Conservation (phyloP, 306 rosid genomes). For the Ochetophila trinervis region DNA sequence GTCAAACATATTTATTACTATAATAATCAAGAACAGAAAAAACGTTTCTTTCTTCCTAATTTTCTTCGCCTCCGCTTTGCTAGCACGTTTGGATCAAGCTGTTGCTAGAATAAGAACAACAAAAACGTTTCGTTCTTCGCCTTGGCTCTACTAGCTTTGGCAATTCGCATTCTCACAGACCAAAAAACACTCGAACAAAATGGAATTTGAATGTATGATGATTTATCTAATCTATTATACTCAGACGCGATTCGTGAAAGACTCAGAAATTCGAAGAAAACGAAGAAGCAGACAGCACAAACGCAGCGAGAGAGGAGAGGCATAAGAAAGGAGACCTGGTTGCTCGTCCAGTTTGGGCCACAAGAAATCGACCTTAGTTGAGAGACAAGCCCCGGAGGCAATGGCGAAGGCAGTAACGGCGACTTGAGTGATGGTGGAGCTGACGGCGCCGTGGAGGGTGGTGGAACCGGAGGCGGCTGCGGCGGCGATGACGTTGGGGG, state of each 20-base stretch:
- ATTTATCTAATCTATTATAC: no score
- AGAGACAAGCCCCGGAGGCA: slow-evolving; percentile 97
- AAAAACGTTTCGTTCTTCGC: no score
- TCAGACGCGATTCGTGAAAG: no score
- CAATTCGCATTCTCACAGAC: no score
- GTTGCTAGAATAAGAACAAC: no score
- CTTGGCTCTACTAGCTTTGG: no score
- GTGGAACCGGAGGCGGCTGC: slow-evolving; percentile 55
- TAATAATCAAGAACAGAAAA: no score
- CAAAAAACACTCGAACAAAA: background rate
- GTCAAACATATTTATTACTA: no score
- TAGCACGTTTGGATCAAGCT: no score
- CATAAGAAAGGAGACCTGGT: slow-evolving; percentile 50
- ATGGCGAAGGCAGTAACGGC: slow-evolving; percentile 96
- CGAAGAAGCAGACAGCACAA: no score
- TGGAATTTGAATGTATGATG: no score
- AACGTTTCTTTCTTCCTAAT: background rate
- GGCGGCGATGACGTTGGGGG: slow-evolving; percentile 77
- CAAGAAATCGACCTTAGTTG: slow-evolving; percentile 85
- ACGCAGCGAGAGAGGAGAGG: background rate
- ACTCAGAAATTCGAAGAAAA: no score
- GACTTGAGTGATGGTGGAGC: slow-evolving; percentile 90
- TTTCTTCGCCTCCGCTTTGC: background rate
- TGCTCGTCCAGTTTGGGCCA: slow-evolving; percentile 88
- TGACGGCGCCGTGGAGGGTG: slow-evolving; percentile 70